phyloP scores from a whole-genome alignment of 441 rosid species.

The Gossypium laxum region DNA sequence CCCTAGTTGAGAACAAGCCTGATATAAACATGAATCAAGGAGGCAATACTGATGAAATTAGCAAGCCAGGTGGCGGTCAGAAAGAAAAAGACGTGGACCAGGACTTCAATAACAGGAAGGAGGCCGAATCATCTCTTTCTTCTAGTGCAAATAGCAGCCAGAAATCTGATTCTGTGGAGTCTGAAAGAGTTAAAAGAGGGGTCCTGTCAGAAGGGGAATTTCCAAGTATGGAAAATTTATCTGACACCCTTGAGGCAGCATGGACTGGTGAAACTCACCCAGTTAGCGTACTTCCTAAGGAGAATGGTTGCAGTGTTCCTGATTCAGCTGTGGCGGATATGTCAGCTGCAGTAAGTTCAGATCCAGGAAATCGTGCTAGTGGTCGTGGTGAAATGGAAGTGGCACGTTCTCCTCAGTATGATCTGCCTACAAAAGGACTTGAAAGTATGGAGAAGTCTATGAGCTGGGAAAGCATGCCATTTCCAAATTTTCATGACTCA shows the following conservation, averaged over 20 bases:
- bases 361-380: conserved; percentile 11
- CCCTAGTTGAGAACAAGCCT: conserved; percentile 27
- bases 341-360: conserved; percentile 21
- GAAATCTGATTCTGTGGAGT: conserved; percentile 32
- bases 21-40: conserved; percentile 26
- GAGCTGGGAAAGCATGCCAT: conserved; percentile 35
- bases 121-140: conserved; percentile 25
- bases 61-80: conserved; percentile 24
- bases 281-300: conserved; percentile 25
- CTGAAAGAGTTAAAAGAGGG: conserved; percentile 35
- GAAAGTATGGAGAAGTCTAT: conserved; percentile 27
- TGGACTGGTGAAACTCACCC: conserved; percentile 57
- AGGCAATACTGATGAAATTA: conserved; percentile 20
- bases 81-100: conserved; percentile 23
- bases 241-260: conserved; percentile 65
- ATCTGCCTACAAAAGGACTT: conserved; percentile 19
- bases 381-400: conserved; percentile 23
- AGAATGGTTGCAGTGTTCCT: conserved; percentile 28
- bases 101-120: conserved; percentile 29
- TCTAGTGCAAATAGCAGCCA: conserved; percentile 25
- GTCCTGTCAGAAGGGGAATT: conserved; percentile 52
- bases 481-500: conserved; percentile 34
- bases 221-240: conserved; percentile 34
- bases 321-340: conserved; percentile 21
- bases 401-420: conserved; percentile 21